Evolutionary conservation across 2,329 filamentous ascomycete species (phyloP), one percentile per base, ranked within the genome.

Genomic region (Trichophyton verrucosum): DNA sequence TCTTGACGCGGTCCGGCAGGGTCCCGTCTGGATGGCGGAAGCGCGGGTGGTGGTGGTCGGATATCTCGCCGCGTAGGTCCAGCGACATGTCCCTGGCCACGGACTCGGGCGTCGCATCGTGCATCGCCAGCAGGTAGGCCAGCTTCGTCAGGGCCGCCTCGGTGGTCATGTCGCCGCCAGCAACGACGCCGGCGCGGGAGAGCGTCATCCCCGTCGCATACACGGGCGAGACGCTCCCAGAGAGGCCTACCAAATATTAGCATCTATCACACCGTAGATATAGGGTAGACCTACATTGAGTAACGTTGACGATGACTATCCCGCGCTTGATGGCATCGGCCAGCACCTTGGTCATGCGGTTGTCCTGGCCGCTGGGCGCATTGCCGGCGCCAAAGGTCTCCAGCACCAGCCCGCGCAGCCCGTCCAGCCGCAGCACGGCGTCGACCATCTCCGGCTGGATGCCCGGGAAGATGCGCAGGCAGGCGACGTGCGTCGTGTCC

Each of bases 311-410:
- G 62, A 96, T 86, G 62, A 94, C 84, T 65, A 94, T 86, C 42
- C 89, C 91, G 62, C 89, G 83, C 69, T 86, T 79, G 46, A 95
- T 89, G 22, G 89, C 91, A 49, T 85, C 82, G 17, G 83, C 81
- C 68, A 96, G 84, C 57, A 92, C 88, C 60, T 84, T 84, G 15
- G 87, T 91, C 71, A 96, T 81, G 58, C 84, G 85, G 61, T 88
- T 88, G 70, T 94, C 88, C 56, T 86, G 81, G 33, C 89, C 90
- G 44, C 87, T 87, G 2, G 91, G 91, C 9, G 91, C 88, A 74
- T 96, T 96, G 61, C 91, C 91, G 71, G 94, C 91, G 62, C 91
- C 91, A 72, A 96, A 96, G 0, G 91, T 96, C 75, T 96, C 91
- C 49, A 96, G 81, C 44, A 96, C 85, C 57, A 96, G 80, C 1